A percentile compares a stretch with the other conserved stretches of the same genome.
Conservation (phyloP, 176 grass and related monocot species). For the maize (Zea mays) region Zm-B73-REFERENCE-NAM-5.0 NC_050097.1:238883501-238884000, state of each 20-base stretch:
- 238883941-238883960: conserved; percentile 77
- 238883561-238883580: too few species aligned
- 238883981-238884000: conserved; percentile 49
- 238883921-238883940: conserved; percentile 74
- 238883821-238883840: conserved; percentile 87
- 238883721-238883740: conserved; percentile 67
- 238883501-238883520: not conserved
- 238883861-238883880: conserved; percentile 74
- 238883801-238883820: conserved; percentile 86
- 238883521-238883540: not conserved
- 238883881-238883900: conserved; percentile 61
- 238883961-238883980: conserved; percentile 19
- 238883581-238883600: conserved; percentile 39
- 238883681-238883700: conserved; percentile 57
- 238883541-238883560: too few species aligned
- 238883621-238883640: not conserved
- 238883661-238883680: conserved; percentile 42
- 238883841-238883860: conserved; percentile 67
- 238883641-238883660: conserved; percentile 25
- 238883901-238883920: too few species aligned
- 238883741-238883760: conserved; percentile 92
- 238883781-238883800: conserved; percentile 69
- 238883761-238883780: conserved; percentile 54
- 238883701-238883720: conserved; percentile 94
- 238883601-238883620: conserved; percentile 38